Base-by-base conservation (phyloP, 495 filamentous ascomycete species). In the Penicillium fimorum region DNA sequence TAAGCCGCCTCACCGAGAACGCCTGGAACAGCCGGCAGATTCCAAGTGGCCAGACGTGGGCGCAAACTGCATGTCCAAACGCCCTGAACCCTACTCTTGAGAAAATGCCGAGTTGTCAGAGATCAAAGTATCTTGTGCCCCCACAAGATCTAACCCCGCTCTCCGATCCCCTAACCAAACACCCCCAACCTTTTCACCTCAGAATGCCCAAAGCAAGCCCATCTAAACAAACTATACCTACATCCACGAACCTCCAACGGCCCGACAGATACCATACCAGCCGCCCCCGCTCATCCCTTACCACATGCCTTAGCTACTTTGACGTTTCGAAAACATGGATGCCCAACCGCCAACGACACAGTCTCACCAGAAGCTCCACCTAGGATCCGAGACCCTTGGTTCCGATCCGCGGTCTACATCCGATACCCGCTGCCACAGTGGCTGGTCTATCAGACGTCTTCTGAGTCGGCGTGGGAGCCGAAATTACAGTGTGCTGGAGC, bases 371-470 rank as follows among this genome's bases (percentile, higher is more conserved):
- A 56, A 60, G 7, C 37, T 50, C 55, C 52, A 61, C 50, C 46
- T 53, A 42, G 41, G 57, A 40, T 29, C 52, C 8, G 53, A 48
- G 24, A 50, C n/a, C 11, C 22, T 24, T 12, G 29, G 17, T 30
- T 22, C 46, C 30, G 32, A 30, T 25, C 29, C 42, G 27, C 27
- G 15, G 20, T 42, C 45, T 47, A 33, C 50, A 17, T 12, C 29
- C 44, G 46, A 58, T 38, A 1, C 17, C 43, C 58, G 32, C 41
- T 25, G 25, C 40, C 50, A 47, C 29, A 56, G 41, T 37, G 64
- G 69, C 27, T 71, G 75, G 74, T 76, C 73, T 5, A 57, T 78
- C 51, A 70, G 67, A 50, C 66, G 70, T 52, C 62, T 77, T n/a
- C 58, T 78, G 42, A 70, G 67, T 42, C 64, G 71, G 41, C 70